phyloP scores from a whole-genome alignment of 2,329 filamentous ascomycete genomes.

The Tolypocladium ovalisporum region DNA sequence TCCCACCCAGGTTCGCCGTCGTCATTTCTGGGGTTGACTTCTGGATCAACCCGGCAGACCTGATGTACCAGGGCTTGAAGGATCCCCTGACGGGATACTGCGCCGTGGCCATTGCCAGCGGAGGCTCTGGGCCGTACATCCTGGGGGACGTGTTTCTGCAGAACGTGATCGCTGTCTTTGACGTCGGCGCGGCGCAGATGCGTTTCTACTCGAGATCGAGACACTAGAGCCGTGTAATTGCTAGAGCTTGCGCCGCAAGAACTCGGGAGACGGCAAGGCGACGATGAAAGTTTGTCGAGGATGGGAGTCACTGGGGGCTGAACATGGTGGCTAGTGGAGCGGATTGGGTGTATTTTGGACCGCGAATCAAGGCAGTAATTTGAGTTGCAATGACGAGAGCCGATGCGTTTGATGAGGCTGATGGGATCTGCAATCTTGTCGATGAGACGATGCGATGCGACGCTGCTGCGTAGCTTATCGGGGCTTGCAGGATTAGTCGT shows the following conservation, averaged over 20 bases:
- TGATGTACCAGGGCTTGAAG: conserved; percentile 31
- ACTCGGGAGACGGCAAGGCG: not conserved
- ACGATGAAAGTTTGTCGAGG: no score
- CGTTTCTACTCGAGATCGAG: conserved; percentile 26
- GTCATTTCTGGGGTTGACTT: conserved; percentile 32
- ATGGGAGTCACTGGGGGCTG: not conserved
- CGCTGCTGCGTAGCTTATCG: not conserved
- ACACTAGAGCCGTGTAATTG: no score
- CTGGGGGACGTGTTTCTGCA: conserved; percentile 39
- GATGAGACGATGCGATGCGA: not conserved
- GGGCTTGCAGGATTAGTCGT: not conserved
- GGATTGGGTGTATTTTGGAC: not conserved
- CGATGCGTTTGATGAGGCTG: not conserved
- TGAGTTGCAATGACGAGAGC: not conserved
- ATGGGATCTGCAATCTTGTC: not conserved
- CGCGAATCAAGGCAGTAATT: not conserved
- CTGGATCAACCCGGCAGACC: conserved; percentile 34
- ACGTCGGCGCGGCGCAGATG: conserved; percentile 34
- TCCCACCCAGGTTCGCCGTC: conserved; percentile 33
- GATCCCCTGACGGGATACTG: conserved; percentile 36
- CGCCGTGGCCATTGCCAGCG: conserved; percentile 33
- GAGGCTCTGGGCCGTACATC: conserved; percentile 34
- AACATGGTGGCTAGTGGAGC: not conserved
- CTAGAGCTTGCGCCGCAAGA: no score
- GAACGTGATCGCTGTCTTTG: conserved; percentile 38